Evolutionary conservation across 768 basidiomycete species (phyloP), one percentile per base, ranked within the genome.

Genomic region (Lyophyllum shimeji): DNA sequence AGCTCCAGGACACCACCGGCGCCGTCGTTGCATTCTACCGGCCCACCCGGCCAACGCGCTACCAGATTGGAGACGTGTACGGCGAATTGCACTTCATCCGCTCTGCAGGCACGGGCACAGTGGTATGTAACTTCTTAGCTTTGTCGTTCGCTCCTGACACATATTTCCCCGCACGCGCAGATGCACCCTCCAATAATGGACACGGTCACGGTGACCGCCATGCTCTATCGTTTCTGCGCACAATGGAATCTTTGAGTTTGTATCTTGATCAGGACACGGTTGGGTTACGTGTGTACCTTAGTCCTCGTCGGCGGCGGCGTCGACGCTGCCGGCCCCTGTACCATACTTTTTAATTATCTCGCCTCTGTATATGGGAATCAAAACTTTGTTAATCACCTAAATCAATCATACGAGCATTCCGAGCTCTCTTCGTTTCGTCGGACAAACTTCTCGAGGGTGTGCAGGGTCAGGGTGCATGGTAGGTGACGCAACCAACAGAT

Each of bases 121-220:
- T 93, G 74, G 91, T 92, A 74, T 73, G 76, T 66, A 18, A 46
- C 61, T 34, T 65, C 65, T 61, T 46, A 55, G 50, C 48, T 58
- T 21, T 49, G 50, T 49, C 46, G 43, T 50, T 37, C 39, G 42
- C 44, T 49, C 45, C 61, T 43, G 50, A 60, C 59, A 50, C 53
- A 51, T 42, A 34, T 45, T 59, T 50, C 20, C 61, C 49, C 58
- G 45, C 67, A 87, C 61, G 43, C 56, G 50, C 66, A 91, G 90
- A 89, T 84, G 78, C 90, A 91, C 67, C 90, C 90, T 50, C 91
- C 91, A 61, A 86, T 93, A 71, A 93, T 93, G 91, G 90, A 93
- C 76, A 85, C 83, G 44, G 90, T 93, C 58, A 87, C 87, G 24
- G 84, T 93, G 62, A 90, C 90, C 25, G 83, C 84, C 52, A 92